phyloP scores from a whole-genome alignment of 176 grass and related monocot genomes.

The Ensete ventricosum region DNA sequence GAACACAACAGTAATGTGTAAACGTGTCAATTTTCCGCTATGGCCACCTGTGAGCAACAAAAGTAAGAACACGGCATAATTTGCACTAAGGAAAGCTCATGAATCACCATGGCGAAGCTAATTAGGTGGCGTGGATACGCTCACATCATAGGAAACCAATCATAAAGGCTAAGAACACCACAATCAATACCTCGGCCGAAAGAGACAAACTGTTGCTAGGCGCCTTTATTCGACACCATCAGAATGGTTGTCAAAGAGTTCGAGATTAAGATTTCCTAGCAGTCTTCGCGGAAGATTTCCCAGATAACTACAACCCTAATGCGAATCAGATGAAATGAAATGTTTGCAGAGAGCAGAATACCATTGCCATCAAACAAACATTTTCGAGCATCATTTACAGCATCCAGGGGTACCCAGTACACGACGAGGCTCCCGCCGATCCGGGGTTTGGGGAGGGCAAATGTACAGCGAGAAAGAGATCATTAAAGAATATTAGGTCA shows the following conservation, averaged over 20 bases:
- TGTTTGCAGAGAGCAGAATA: neutral
- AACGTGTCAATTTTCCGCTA: no score
- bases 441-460: no score
- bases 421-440: no score
- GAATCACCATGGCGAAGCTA: neutral
- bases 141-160: neutral
- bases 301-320: neutral
- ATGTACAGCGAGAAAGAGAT: no score
- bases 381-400: neutral
- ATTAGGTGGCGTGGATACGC: neutral
- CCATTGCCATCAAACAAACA: neutral
- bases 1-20: neutral
- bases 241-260: neutral
- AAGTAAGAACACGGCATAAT: no score
- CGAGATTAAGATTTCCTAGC: neutral
- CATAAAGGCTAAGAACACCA: neutral
- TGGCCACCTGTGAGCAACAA: no score
- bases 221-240: neutral
- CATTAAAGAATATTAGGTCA: no score
- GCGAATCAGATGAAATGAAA: neutral
- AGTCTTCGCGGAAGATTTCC: neutral
- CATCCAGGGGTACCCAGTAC: no score
- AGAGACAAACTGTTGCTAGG: neutral
- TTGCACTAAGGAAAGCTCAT: neutral
- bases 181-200: no score